Base-by-base conservation (phyloP, 768 basidiomycete species). In the Agaricus bisporus region DNA sequence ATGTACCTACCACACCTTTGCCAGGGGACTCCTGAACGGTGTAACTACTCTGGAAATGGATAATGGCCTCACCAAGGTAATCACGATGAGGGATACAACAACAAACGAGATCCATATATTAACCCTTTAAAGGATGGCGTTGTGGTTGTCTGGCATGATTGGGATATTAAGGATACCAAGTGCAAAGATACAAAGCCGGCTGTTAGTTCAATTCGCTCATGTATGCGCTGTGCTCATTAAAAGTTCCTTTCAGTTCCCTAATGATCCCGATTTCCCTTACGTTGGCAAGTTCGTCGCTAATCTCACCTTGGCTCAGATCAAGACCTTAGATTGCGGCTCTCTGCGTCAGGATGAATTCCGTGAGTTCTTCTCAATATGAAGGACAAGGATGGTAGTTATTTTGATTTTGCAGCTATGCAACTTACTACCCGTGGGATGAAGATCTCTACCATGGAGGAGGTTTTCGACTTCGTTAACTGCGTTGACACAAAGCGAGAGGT, bases 71-170 rank as follows among this genome's bases (percentile, higher is more conserved):
- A 88, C 88, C 7, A 80, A 78, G 73, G 86, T 82, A 49, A 59
- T 65, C 32, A 11, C 15, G n/a, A 20, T 25, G 10, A 60, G 25
- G 12, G 36, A 29, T 8, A 17, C 28, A 47, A 36, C n/a, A 28
- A 5, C 35, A 26, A 26, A 14, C 22, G 18, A 39, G n/a, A 20
- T 17, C 9, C 42, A 41, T 22, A 36, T 53, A 43, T 26, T 44
- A 14, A 12, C n/a, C 38, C 43, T 28, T 17, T 14, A 17, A 61
- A 88, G 86, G 90, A 92, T 63, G 87, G 85, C 11, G 76, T 77
- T 45, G 82, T 86, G 14, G 73, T 92, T 39, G 86, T 91, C 12
- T 91, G 86, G 85, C 89, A 92, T 60, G 89, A 92, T 66, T 81
- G 83, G 66, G 69, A 70, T 41, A 85, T 92, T 56, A 64, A 68